Evolutionary conservation across 2,329 filamentous ascomycete genomes (phyloP), one percentile per base, ranked within the genome.

Genomic region (Paramyrothecium roridum): DNA sequence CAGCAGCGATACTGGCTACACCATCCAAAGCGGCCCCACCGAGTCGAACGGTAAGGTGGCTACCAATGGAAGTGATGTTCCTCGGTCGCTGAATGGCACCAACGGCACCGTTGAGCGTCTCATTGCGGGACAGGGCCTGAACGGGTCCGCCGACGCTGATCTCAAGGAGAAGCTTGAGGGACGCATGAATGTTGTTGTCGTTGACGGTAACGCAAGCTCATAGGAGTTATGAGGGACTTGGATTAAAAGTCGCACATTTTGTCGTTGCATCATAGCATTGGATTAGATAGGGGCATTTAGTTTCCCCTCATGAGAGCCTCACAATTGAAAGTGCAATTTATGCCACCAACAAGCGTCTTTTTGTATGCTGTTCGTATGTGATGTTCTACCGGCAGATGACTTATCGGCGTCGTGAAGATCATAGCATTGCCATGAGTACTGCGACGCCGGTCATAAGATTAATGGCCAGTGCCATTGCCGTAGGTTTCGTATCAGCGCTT

Each of bases 1-100:
- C 65, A 74, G 81, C 2, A 85, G 81, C 56, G 88, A 90, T 62
- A 90, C 86, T 49, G 87, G 87, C 0, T 81, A 81, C 57, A 73
- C 72, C 0, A 57, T 76, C 12, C 66, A 74, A n/a, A 69, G 63
- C 2, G 53, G 54, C 1, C 61, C 63, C 0, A 59, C 66, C 1
- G 64, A 65, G 58, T 11, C n/a, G 23, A 10, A 17, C 11, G 19
- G 34, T 16, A 48, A 63, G 17, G 57, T 56, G 1, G 37, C 48
- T 3, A 16, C 54, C 2, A 49, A 57, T 8, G 37, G 52, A 1
- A 23, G 26, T 8, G 17, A 19, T n/a, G 49, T 51, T 11, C 49
- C 49, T n/a, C 49, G 49, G 30, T 51, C 49, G 16, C 13, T 60
- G 8, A 21, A 61, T 43, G 55, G 54, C 7, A 52, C 56, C 16